Evolutionary conservation across 768 basidiomycete genomes (phyloP).

Genomic region (Mycena crocata): DNA sequence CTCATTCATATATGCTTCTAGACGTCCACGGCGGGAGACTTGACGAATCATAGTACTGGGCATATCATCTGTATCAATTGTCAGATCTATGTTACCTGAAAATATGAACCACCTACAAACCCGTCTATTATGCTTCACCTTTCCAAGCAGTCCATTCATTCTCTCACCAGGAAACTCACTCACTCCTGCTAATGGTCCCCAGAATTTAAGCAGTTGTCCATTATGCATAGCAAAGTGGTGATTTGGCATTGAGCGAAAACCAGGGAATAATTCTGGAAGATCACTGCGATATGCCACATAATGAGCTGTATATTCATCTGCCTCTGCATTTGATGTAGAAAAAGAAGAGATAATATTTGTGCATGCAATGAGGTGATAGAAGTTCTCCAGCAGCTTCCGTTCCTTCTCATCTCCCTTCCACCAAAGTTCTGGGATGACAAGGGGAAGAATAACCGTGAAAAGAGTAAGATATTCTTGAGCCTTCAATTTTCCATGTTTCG

Average conservation of each 20-base stretch:
- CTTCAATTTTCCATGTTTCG: constrained; percentile 35
- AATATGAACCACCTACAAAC: not conserved
- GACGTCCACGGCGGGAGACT: not conserved
- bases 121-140: constrained; percentile 15
- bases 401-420: not conserved
- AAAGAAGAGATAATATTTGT: constrained; percentile 28
- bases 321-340: constrained; percentile 11
- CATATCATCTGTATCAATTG: constrained; percentile 14
- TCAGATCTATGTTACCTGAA: no score
- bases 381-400: not conserved
- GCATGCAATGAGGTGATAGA: constrained; percentile 22
- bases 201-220: constrained; percentile 16
- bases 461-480: constrained; percentile 33
- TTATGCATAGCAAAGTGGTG: constrained; percentile 22
- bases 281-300: not conserved
- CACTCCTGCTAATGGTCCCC: constrained; percentile 24
- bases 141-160: constrained; percentile 26
- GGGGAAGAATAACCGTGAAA: constrained; percentile 25
- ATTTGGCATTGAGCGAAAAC: not conserved
- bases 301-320: constrained; percentile 1
- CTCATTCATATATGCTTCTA: not conserved
- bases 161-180: constrained; percentile 32
- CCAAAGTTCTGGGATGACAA: constrained; percentile 23
- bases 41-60: not conserved
- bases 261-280: not conserved